Evolutionary conservation across 768 basidiomycete species (phyloP).

Genomic region (Rhizopogon vesiculosus): DNA sequence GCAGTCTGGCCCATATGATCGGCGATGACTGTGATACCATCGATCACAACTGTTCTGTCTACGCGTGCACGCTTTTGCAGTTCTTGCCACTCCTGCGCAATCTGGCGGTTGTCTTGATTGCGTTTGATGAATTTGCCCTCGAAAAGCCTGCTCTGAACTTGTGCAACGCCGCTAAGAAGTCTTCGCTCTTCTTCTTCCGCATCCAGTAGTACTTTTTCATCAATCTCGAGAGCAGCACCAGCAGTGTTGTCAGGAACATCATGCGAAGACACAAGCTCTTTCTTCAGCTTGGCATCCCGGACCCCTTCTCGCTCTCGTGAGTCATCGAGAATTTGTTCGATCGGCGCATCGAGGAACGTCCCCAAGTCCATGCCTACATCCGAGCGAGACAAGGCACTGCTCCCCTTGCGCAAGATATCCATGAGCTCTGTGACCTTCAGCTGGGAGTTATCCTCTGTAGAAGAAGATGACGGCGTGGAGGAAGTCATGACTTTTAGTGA

Average conservation of each 20-base stretch:
- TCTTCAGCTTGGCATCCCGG: conserved; percentile 42
- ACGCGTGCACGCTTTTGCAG: conserved; percentile 40
- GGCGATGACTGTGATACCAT: conserved; percentile 30
- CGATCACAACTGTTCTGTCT: conserved; percentile 34
- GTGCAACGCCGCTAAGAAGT: conserved; percentile 51
- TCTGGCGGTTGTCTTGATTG: conserved; percentile 34
- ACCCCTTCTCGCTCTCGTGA: conserved; percentile 39
- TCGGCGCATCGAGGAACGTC: conserved; percentile 39
- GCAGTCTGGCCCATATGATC: conserved; percentile 20
- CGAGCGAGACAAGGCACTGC: conserved; percentile 43
- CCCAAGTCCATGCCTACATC: conserved; percentile 36
- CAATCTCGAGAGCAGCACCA: not conserved
- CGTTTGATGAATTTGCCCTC: conserved; percentile 42
- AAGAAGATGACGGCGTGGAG: conserved; percentile 19
- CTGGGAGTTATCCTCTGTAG: conserved; percentile 18
- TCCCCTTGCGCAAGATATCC: conserved; percentile 53
- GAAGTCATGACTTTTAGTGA: conserved; percentile 59
- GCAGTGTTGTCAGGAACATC: conserved; percentile 4
- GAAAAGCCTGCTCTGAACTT: conserved; percentile 54
- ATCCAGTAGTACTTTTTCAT: conserved; percentile 28
- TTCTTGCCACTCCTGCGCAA: conserved; percentile 42
- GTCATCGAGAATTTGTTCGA: conserved; percentile 39
- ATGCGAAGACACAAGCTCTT: conserved; percentile 26
- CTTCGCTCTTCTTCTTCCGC: conserved; percentile 51
- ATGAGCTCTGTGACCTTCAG: conserved; percentile 44